Conservation (phyloP, 805 yeast species). For the Candida gorgasii region DNA sequence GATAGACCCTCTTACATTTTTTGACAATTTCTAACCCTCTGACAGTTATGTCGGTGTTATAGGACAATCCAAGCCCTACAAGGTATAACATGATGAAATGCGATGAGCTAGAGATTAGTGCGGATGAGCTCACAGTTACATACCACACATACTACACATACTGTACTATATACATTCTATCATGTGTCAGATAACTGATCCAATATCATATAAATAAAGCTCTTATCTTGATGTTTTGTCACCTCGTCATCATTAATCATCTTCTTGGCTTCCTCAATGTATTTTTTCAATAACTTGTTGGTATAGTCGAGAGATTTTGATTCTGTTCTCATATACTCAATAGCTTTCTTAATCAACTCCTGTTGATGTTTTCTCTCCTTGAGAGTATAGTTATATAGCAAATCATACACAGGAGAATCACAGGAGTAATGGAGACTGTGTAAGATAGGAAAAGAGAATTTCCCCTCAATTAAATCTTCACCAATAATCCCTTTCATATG, state of each 20-base stretch:
- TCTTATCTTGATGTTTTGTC: slow-evolving; percentile 7
- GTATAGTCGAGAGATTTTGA: slow-evolving; percentile 29
- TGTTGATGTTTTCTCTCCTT: slow-evolving; percentile 18
- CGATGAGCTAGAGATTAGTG: slow-evolving; percentile 7
- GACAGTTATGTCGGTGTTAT: slow-evolving; percentile 88
- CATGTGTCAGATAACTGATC: slow-evolving; percentile 21
- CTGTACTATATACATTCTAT: background rate
- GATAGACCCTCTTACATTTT: slow-evolving; percentile 83
- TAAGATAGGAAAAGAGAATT: slow-evolving; percentile 81
- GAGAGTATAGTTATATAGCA: slow-evolving; percentile 20
- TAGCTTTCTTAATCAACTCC: slow-evolving; percentile 20
- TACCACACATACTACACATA: background rate
- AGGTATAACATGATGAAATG: slow-evolving; percentile 69
- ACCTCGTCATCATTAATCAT: slow-evolving; percentile 23
- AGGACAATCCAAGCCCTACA: slow-evolving; percentile 88
- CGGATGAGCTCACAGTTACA: background rate
- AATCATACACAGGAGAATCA: slow-evolving; percentile 23
- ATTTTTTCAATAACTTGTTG: slow-evolving; percentile 4
- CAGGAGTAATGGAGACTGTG: slow-evolving; percentile 40
- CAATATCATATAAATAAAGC: slow-evolving; percentile 17
- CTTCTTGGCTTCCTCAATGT: slow-evolving; percentile 11
- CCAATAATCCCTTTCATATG: slow-evolving; percentile 70
- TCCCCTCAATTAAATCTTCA: slow-evolving; percentile 89
- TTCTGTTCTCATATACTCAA: slow-evolving; percentile 22
- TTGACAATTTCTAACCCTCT: slow-evolving; percentile 87